These are phyloP conservation scores for Angophora floribunda DNA, from an alignment of 345 rosid genomes.

Conservation along the genomic window DNA sequence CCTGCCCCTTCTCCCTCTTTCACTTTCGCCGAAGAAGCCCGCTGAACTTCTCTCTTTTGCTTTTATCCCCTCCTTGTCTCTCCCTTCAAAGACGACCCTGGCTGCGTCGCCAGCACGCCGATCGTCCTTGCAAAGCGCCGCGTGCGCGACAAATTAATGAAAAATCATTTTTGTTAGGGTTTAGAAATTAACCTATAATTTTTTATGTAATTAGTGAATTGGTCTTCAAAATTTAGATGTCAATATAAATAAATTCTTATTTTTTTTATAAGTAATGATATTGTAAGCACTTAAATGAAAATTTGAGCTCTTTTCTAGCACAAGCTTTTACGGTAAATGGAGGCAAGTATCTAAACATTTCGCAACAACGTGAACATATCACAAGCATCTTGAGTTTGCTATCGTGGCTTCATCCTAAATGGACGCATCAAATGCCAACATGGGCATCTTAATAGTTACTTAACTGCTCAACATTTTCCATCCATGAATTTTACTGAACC, in stretches of 20 bases:
- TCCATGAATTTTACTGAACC: not conserved
- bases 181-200: too few relatives aligned
- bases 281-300: not conserved
- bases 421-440: not conserved
- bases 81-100: too few relatives aligned
- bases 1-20: too few relatives aligned
- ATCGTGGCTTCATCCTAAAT: not conserved
- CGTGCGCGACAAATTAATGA: too few relatives aligned
- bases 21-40: too few relatives aligned
- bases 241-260: rapidly evolving
- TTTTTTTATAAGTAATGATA: not conserved
- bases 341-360: not conserved
- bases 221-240: too few relatives aligned
- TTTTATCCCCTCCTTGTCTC: too few relatives aligned
- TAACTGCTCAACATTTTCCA: not conserved
- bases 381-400: not conserved
- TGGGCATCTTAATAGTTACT: not conserved
- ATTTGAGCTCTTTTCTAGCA: not conserved
- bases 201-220: too few relatives aligned
- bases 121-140: too few relatives aligned
- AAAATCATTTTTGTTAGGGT: too few relatives aligned
- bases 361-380: not conserved
- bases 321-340: not conserved
- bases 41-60: too few relatives aligned
- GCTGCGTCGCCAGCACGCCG: too few relatives aligned